Evolutionary conservation across 2,329 filamentous ascomycete species (phyloP).

Genomic region (Huntiella bhutanensis): DNA sequence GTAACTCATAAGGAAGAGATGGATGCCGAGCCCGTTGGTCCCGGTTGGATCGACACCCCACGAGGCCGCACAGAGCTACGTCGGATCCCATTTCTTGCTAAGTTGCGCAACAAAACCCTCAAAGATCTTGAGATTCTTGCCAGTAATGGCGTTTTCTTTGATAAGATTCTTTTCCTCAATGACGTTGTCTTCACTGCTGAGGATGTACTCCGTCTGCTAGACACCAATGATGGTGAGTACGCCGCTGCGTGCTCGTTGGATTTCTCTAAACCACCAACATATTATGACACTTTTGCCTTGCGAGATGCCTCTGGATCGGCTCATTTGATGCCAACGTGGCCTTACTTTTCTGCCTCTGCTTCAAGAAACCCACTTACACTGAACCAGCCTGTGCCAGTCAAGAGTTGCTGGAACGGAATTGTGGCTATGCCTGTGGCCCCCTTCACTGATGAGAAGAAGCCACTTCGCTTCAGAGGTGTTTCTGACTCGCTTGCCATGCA

Average conservation of each 20-base stretch:
- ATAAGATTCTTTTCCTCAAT: constrained; percentile 43
- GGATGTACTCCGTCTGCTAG: constrained; percentile 35
- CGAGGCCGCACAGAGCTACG: constrained; percentile 34
- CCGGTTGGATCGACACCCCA: constrained; percentile 47
- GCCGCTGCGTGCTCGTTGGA: constrained; percentile 44
- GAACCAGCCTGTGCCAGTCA: constrained; percentile 26
- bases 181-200: constrained; percentile 41
- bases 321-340: constrained; percentile 35
- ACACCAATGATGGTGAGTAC: constrained; percentile 38
- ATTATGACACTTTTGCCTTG: constrained; percentile 46
- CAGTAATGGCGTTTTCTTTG: constrained; percentile 31
- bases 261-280: constrained; percentile 32
- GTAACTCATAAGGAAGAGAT: constrained; percentile 40
- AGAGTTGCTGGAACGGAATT: constrained; percentile 28
- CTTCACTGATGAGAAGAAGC: constrained; percentile 26
- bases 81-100: constrained; percentile 50
- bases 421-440: constrained; percentile 34
- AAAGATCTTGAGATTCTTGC: constrained; percentile 34
- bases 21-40: constrained; percentile 21
- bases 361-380: constrained; percentile 35
- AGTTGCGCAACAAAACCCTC: constrained; percentile 44
- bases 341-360: constrained; percentile 32
- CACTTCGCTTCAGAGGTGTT: constrained; percentile 43
- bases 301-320: constrained; percentile 33
- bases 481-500: constrained; percentile 38